Conservation (phyloP, 2,329 filamentous ascomycete species). For the Aphanoascus verrucosus region DNA sequence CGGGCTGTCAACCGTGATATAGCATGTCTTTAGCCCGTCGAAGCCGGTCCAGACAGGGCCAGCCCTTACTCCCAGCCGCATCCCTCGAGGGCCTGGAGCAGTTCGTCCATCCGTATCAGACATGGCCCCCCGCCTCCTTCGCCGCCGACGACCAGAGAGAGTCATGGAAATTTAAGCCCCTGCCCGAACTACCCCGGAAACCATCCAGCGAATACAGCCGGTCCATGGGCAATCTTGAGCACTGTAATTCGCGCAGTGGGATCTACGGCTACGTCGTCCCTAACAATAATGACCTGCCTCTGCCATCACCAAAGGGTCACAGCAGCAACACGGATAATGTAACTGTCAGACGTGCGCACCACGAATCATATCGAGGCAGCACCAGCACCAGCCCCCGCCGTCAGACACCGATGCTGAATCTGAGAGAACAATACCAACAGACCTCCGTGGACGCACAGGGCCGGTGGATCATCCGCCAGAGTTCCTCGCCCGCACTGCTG, state of each 20-base stretch:
- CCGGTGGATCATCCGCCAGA: slow-evolving; percentile 1
- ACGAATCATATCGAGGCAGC: background rate
- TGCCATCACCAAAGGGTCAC: background rate
- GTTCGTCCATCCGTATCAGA: slow-evolving; percentile 13
- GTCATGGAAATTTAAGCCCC: slow-evolving; percentile 5
- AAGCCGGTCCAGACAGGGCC: slow-evolving; percentile 1
- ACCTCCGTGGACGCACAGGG: background rate
- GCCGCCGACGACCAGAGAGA: slow-evolving; percentile 1
- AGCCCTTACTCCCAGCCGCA: slow-evolving; percentile 12
- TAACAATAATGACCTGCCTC: background rate
- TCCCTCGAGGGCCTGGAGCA: slow-evolving; percentile 18
- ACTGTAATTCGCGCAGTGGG: background rate
- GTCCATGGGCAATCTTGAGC: background rate
- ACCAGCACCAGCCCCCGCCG: background rate
- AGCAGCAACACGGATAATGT: background rate
- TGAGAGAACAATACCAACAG: background rate
- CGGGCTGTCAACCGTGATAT: slow-evolving; percentile 1
- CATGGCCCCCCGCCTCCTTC: slow-evolving; percentile 1
- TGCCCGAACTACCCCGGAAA: slow-evolving; percentile 2
- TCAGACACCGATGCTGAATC: background rate
- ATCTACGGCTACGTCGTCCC: background rate
- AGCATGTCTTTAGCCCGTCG: slow-evolving; percentile 3
- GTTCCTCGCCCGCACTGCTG: background rate
- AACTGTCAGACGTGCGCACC: background rate
- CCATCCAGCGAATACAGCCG: slow-evolving; percentile 4